Conservation (phyloP, 2,329 filamentous ascomycete species). For the Cladophialophora exuberans region DNA sequence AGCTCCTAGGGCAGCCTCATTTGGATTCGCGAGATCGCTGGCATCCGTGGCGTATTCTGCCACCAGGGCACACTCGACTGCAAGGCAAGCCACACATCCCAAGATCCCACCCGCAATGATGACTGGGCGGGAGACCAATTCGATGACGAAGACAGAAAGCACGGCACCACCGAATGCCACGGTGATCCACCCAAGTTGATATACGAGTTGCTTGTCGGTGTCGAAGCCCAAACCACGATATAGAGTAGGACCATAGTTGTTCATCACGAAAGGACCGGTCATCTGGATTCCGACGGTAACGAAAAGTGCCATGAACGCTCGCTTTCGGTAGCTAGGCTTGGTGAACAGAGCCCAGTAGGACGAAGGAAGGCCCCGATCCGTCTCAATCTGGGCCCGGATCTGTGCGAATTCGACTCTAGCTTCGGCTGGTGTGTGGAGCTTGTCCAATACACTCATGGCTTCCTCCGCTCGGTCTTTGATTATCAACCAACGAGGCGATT, state of each 20-base stretch:
- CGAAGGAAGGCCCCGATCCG: conserved; percentile 5
- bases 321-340: conserved; percentile 19
- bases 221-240: conserved; percentile 15
- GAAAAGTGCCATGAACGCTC: conserved; percentile 6
- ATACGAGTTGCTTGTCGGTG: conserved; percentile 15
- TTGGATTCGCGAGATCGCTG: conserved; percentile 7
- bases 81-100: conserved; percentile 11
- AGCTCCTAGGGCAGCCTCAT: conserved; percentile 5
- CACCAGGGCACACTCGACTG: conserved; percentile 15
- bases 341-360: conserved; percentile 15
- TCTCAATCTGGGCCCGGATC: conserved; percentile 10
- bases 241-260: conserved; percentile 20
- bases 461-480: conserved; percentile 10
- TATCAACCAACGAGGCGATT: conserved; percentile 18
- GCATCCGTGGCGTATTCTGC: conserved; percentile 12
- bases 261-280: conserved; percentile 7
- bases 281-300: conserved; percentile 6
- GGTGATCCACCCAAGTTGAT: conserved; percentile 15
- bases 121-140: conserved; percentile 28
- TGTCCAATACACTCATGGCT: conserved; percentile 1
- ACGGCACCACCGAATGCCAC: conserved; percentile 4
- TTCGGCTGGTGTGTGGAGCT: conserved; percentile 12
- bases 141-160: conserved; percentile 7
- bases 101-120: conserved; percentile 31
- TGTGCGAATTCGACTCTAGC: conserved; percentile 17